These are phyloP conservation scores for Cucumis sativus DNA, from an alignment of 306 rosid genomes.

Conservation along the genomic window DNA sequence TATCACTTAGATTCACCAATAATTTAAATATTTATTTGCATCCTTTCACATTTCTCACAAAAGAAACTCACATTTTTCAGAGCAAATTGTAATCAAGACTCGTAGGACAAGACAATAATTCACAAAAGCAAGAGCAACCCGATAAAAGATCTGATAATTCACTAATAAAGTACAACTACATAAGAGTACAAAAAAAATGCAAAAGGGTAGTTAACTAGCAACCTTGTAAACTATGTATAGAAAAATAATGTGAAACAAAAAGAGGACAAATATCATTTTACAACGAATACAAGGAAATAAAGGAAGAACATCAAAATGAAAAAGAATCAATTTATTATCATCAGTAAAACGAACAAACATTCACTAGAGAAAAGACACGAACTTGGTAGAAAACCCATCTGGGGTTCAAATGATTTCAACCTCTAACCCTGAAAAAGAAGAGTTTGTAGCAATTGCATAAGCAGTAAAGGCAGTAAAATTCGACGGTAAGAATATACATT, in stretches of 20 bases:
- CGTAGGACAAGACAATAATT: no score
- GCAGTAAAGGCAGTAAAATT: not conserved
- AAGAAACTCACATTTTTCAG: no score
- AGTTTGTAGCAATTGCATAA: not conserved
- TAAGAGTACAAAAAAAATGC: not conserved
- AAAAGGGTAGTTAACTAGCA: not conserved
- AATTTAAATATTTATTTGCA: no score
- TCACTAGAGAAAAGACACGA: not conserved
- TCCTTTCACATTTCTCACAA: no score
- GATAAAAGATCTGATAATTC: not conserved
- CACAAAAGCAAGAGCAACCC: no score
- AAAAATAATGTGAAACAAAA: not conserved
- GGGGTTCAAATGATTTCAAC: not conserved
- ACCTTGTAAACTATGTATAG: not conserved
- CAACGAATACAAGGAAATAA: not conserved
- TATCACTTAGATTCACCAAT: no score
- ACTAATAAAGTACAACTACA: not conserved
- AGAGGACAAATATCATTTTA: not conserved
- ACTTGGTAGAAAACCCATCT: not conserved
- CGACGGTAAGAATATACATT: not conserved
- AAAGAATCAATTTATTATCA: conserved; percentile 4
- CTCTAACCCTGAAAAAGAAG: not conserved
- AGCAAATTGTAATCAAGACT: no score
- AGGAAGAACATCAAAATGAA: not conserved
- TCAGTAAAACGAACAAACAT: not conserved